These are phyloP conservation scores for Copromyces sp. DNA, from an alignment of 495 filamentous ascomycete genomes.

Conservation along the genomic window DNA sequence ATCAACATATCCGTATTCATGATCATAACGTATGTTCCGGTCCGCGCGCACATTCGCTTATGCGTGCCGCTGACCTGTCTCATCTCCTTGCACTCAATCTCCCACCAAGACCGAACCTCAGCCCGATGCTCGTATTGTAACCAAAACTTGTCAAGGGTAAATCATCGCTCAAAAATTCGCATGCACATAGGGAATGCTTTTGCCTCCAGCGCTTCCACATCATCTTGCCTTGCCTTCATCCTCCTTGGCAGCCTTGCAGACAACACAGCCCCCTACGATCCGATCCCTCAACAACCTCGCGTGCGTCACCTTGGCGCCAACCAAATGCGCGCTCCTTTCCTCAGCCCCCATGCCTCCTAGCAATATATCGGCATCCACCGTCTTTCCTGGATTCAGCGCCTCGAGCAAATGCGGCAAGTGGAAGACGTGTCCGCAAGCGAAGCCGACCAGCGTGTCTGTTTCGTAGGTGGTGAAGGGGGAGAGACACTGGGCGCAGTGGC, in stretches of 20 bases:
- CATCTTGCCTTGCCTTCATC: not conserved
- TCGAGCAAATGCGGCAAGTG: slow-evolving; percentile 71
- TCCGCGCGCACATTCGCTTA: not conserved
- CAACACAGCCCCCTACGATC: slow-evolving; percentile 60
- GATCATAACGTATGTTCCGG: not conserved
- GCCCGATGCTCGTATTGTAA: not conserved
- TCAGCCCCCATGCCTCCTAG: slow-evolving; percentile 25
- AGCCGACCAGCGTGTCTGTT: slow-evolving; percentile 72
- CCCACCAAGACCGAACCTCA: not conserved
- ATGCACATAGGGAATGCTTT: not conserved
- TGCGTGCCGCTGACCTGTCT: not conserved
- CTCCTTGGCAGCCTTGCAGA: slow-evolving; percentile 34
- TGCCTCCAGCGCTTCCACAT: not conserved
- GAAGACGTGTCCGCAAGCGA: slow-evolving; percentile 86
- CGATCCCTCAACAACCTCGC: slow-evolving; percentile 66
- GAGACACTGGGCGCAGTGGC: slow-evolving; percentile 55
- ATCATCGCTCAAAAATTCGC: not conserved
- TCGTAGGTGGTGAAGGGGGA: slow-evolving; percentile 51
- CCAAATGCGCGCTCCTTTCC: slow-evolving; percentile 30
- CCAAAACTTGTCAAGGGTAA: not conserved
- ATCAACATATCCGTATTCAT: not conserved
- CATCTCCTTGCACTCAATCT: not conserved
- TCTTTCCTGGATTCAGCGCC: slow-evolving; percentile 32
- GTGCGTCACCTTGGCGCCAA: slow-evolving; percentile 83
- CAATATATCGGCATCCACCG: slow-evolving; percentile 16